These are phyloP conservation scores for Gillenia trifoliata DNA, from an alignment of 306 rosid genomes.

Conservation along the genomic window DNA sequence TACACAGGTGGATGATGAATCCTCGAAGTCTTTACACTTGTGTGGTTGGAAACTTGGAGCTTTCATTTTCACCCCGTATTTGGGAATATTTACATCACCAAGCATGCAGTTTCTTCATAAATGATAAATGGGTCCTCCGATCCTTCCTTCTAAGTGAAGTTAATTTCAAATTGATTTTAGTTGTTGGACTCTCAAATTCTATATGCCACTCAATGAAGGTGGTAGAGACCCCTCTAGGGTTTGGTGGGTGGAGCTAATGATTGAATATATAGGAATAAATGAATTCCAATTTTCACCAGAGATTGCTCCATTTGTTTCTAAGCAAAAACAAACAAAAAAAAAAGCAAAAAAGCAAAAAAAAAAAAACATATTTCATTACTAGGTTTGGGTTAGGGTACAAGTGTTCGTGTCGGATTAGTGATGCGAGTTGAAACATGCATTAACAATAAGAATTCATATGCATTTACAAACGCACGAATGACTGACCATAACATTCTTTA, in stretches of 20 bases:
- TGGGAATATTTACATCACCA: slow-evolving; percentile 13
- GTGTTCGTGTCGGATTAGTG: too few relatives aligned
- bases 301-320: neutral
- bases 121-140: slow-evolving; percentile 16
- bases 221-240: neutral
- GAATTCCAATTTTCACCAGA: neutral
- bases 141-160: slow-evolving; percentile 26
- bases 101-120: slow-evolving; percentile 1
- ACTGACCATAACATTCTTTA: too few relatives aligned
- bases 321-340: too few relatives aligned
- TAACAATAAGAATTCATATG: too few relatives aligned
- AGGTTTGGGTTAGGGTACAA: too few relatives aligned
- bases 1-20: neutral
- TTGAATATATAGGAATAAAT: neutral
- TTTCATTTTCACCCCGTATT: slow-evolving; percentile 32
- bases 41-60: slow-evolving; percentile 21
- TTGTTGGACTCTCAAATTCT: slow-evolving; percentile 18
- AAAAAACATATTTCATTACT: too few relatives aligned
- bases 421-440: too few relatives aligned
- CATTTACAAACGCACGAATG: too few relatives aligned
- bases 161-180: slow-evolving; percentile 19
- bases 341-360: too few relatives aligned
- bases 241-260: neutral
- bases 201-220: neutral
- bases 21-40: slow-evolving; percentile 6